Conservation (phyloP, 2,329 filamentous ascomycete species). For the Lasiodiplodia citricola region DNA sequence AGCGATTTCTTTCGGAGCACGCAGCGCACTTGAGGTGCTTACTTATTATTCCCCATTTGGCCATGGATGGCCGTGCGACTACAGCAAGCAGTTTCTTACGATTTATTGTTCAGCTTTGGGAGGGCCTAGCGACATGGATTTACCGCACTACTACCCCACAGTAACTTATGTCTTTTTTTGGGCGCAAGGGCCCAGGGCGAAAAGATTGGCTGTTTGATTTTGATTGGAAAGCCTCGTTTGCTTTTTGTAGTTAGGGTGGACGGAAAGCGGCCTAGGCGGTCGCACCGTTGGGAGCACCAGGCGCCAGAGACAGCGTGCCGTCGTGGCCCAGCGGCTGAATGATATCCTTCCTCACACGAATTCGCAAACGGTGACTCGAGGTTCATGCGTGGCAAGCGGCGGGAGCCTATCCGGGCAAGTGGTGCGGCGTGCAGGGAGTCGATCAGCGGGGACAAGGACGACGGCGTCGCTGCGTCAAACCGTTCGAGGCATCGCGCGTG, state of each 20-base stretch:
- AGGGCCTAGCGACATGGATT: conserved; percentile 13
- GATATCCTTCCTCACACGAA: conserved; percentile 9
- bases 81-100: conserved; percentile 14
- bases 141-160: conserved; percentile 18
- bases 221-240: conserved; percentile 19
- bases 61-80: conserved; percentile 15
- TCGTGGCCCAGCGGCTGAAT: conserved; percentile 2
- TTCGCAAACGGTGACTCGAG: background rate
- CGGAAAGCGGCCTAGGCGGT: background rate
- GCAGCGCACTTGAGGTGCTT: conserved; percentile 15
- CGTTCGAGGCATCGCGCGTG: conserved; percentile 8
- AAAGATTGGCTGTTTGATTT: conserved; percentile 24
- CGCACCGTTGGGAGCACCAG: background rate
- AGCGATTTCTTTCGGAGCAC: conserved; percentile 6
- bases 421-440: background rate
- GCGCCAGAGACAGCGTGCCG: conserved; percentile 1
- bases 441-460: conserved; percentile 19
- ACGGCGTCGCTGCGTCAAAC: conserved; percentile 14
- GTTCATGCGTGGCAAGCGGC: conserved; percentile 2
- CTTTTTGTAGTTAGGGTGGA: conserved; percentile 19
- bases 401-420: background rate
- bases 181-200: conserved; percentile 8
- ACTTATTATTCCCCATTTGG: background rate
- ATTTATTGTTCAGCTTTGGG: conserved; percentile 16
- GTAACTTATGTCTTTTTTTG: background rate